Base-by-base conservation (phyloP, 306 rosid genomes). In the Biancaea sappan region DNA sequence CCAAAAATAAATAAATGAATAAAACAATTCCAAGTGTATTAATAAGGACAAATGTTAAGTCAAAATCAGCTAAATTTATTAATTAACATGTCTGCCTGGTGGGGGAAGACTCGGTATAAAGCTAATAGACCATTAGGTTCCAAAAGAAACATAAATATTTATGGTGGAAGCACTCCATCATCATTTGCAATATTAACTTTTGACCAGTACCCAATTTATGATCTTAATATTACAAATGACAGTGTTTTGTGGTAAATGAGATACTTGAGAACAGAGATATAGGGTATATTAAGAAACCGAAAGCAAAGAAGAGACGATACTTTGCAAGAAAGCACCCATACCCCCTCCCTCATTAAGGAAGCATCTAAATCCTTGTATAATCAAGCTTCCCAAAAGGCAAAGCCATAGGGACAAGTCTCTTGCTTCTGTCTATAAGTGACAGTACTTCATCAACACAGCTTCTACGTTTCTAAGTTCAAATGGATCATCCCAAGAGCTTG, bases 331-430 rank as follows among this genome's bases (percentile, higher is more conserved):
- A 2, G 9, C 64, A 74, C 54, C 69, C n/a, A n/a, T n/a, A n/a
- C n/a, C 54, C 63, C 77, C 61, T 44, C 13, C 67, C 5, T 79
- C 80, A 48, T 71, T 59, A 86, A 83, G 88, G 77, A 89, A 81
- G 88, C 78, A 82, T 85, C 84, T 43, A 75, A 80, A 71, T 75
- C 73, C 69, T 50, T n/a, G n/a, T n/a, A 69, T 54, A 63, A 79
- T 54, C 63, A 19, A 67, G 52, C 68, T 79, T 71, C 43, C 73
- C 38, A 62, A 80, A 78, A 73, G 77, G 83, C 73, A 85, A 76
- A 58, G 16, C 76, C 15, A 77, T 51, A 67, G 6, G 44, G 8
- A 71, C 15, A 76, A 64, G 37, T 58, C 51, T 69, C 31, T 70
- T 53, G 24, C 37, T 69, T 61, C 75, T 50, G 48, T 54, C 79